phyloP scores from a whole-genome alignment of 306 rosid genomes.

The Prinsepia uniflora region DNA sequence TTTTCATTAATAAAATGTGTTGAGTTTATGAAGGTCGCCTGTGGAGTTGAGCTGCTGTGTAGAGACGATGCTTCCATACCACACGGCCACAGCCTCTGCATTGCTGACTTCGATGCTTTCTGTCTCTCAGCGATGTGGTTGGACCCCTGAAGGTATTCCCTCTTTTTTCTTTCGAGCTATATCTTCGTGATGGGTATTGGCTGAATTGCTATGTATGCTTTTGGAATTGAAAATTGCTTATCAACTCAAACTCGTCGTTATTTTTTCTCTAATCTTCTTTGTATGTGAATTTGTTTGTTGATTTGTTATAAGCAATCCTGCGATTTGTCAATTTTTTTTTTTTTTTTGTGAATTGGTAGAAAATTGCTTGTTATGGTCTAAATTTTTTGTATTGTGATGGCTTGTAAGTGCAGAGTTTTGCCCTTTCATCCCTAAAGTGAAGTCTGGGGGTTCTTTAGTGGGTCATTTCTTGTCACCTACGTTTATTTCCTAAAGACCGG shows the following conservation, averaged over 20 bases:
- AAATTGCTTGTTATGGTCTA: not conserved
- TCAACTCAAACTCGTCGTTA: not conserved
- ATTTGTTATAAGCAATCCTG: not conserved
- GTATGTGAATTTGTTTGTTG: not conserved
- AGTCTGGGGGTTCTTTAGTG: slow-evolving; percentile 6
- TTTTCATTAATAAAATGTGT: not conserved
- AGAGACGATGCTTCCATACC: slow-evolving; percentile 82
- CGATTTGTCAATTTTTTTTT: not conserved
- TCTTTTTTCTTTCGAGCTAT: not conserved
- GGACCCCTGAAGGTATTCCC: slow-evolving; percentile 80
- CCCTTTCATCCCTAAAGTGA: not conserved
- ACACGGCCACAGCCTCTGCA: slow-evolving; percentile 87
- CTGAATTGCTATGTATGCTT: not conserved
- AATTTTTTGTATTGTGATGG: not conserved
- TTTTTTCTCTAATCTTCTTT: not conserved
- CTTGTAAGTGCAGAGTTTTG: not conserved
- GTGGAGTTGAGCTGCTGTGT: slow-evolving; percentile 76
- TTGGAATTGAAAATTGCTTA: not conserved
- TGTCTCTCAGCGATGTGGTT: slow-evolving; percentile 61
- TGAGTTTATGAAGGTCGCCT: slow-evolving; percentile 47
- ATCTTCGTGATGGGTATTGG: not conserved
- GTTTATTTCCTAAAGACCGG: not conserved
- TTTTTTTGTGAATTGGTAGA: not conserved
- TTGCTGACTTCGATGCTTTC: slow-evolving; percentile 88
- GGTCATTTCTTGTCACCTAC: not conserved